A percentile compares a stretch with the other conserved stretches of the same genome.
phyloP scores from a whole-genome alignment of 768 basidiomycete genomes.

The Suillus luteus region DNA sequence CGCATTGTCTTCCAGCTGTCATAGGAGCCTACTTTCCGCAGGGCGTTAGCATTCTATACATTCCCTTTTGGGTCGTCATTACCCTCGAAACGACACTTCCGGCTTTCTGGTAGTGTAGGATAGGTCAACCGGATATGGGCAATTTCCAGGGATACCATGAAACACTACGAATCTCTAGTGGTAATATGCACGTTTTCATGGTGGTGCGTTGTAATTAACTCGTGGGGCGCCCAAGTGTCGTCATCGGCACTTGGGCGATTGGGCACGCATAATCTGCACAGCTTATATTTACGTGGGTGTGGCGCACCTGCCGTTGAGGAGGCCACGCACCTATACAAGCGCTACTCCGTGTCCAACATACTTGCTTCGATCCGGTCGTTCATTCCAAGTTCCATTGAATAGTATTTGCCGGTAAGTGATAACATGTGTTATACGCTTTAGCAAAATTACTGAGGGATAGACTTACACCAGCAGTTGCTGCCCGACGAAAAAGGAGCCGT shows the following conservation, averaged over 20 bases:
- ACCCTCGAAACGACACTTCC: constrained; percentile 18
- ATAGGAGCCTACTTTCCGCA: neutral
- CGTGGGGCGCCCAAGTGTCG: neutral
- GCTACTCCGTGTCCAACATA: neutral
- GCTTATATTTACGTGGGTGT: neutral
- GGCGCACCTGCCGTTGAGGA: neutral
- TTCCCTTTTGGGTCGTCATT: constrained; percentile 22
- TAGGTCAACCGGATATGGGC: constrained; percentile 34
- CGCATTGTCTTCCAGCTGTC: neutral
- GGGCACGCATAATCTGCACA: neutral
- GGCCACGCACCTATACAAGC: neutral
- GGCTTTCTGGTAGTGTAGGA: constrained; percentile 34
- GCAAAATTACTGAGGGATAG: neutral
- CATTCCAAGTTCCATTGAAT: neutral
- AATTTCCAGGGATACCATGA: constrained; percentile 22
- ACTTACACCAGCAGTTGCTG: neutral
- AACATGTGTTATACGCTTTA: neutral
- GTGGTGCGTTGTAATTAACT: neutral
- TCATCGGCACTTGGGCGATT: too few species aligned
- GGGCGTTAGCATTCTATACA: neutral
- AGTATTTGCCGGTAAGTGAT: neutral
- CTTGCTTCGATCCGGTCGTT: neutral
- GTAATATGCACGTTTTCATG: constrained; percentile 13
- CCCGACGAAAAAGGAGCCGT: neutral
- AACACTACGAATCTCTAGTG: constrained; percentile 9